Base-by-base conservation (phyloP, 192 early-diverging fungal species). In the Backusella australiensis region DNA sequence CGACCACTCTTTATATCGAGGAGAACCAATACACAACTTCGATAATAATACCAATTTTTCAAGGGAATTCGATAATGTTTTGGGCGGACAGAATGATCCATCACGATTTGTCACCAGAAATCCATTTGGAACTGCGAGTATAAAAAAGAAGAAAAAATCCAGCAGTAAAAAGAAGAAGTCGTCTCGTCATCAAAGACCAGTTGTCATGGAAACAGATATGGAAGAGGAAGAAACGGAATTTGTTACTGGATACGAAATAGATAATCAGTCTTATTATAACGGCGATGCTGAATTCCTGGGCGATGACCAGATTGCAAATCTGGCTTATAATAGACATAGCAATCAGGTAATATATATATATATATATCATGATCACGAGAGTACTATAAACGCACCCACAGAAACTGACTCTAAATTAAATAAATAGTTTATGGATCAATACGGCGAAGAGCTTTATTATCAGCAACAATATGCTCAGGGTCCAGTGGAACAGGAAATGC, bases 241-340 rank as follows among this genome's bases (percentile, higher is more conserved):
- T 29, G 32, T 71, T 17, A 23, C 11, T 4, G 42, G 70, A 0
- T 71, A 71, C 26, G 42, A 71, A 17, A 46, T 71, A 12, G 29
- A 35, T 35, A 32, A 34, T 32, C 36, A 71, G 3, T 63, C 56
- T 26, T 29, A 71, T 29, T 41, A 71, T 19, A 39, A 74, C n/a
- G 39, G 59, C 8, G 80, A 81, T 65, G 80, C 80, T 53, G 80
- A 77, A 44, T 81, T 49, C 38, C 21, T 81, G 17, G 71, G 67
- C 3, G 80, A 81, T 66, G 80, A 81, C 44, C 75, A 76, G 29
- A 81, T 81, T 39, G 73, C 72, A 12, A 76, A 34, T 38, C 19
- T 76, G 32, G 56, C 56, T 52, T 53, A 73, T 73, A 71, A 71
- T 71, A 71, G 70, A 39, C 68, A 69, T 69, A 71, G 44, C 41